Evolutionary conservation across 2,329 filamentous ascomycete species (phyloP), one percentile per base, ranked within the genome.

Genomic region (Fusarium xyrophilum): DNA sequence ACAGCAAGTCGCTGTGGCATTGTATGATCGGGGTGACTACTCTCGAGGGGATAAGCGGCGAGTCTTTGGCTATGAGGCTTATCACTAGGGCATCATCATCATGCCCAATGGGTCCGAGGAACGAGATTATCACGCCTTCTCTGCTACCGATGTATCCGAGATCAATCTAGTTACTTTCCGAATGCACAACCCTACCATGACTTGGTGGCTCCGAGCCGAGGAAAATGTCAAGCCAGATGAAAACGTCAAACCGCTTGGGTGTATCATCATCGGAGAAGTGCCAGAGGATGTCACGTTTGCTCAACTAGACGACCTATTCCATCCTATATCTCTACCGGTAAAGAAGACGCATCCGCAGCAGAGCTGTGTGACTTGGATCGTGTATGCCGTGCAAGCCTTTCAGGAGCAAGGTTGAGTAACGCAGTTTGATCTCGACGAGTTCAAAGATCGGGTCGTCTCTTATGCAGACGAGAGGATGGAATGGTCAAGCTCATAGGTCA

Each of bases 351-450:
- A 78, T 50, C 77, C 76, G 0, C 77, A 78, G 42, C 74, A 79
- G 62, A 78, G 75, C 59, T 78, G 76, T n/a, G 76, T 78, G 50
- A 75, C 75, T 15, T 78, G 77, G 76, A 62, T 51, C n/a, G 52
- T 66, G 25, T 57, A 73, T 61, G 76, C 76, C 2, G 71, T 79
- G 11, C 53, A 35, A 10, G 60, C 53, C 1, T 47, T 78, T 5
- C 76, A 77, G 57, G 54, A 21, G 11, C 60, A 67, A 30, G 73
- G 65, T 2, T 78, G 75, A 75, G 69, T 54, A 7, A 15, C 11
- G 6, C 40, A 55, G 0, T 77, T 78, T 32, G 71, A 76, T 14
- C 9, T 76, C 40, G 60, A 67, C 8, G 25, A 32, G 35, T 76
- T 78, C n/a, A 73, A 76, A 44, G 71, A 73, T 23, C 67, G 40